Percentiles rank a stretch among this genome's conserved stretches.
Evolutionary conservation across 164 flowering plant species (phyloP).

Genomic region (Stephania yunnanensis): DNA sequence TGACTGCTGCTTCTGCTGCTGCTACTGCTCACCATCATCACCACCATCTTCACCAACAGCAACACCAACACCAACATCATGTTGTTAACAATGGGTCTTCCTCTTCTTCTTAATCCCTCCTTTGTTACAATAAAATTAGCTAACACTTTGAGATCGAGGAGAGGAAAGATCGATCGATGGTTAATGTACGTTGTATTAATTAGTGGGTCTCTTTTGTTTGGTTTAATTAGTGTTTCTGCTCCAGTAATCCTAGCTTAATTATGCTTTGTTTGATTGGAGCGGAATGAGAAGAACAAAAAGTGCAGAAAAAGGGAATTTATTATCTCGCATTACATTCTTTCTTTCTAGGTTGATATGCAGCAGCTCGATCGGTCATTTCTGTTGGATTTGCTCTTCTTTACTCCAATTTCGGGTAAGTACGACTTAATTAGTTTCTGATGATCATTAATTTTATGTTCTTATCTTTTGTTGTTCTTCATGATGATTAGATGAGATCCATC

Average conservation of each 20-base stretch:
- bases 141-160: not conserved
- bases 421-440: too few species aligned
- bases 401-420: not conserved
- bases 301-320: conserved; percentile 10
- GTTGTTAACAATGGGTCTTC: conserved; percentile 28
- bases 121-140: not conserved
- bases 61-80: conserved; percentile 7
- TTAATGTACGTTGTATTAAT: not conserved
- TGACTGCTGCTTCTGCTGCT: not conserved
- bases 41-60: not conserved
- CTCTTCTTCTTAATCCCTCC: conserved; percentile 33
- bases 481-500: too few species aligned
- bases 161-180: not conserved
- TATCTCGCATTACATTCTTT: not conserved
- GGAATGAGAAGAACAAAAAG: not conserved
- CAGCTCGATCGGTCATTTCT: not conserved
- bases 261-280: not conserved
- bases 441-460: too few species aligned
- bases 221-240: not conserved
- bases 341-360: not conserved
- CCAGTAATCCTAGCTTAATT: not conserved
- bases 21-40: not conserved
- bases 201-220: not conserved
- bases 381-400: not conserved
- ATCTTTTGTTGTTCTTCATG: too few species aligned